A percentile compares a stretch with the other conserved stretches of the same genome.
phyloP scores from a whole-genome alignment of 768 basidiomycete genomes.

The Cystofilobasidium ferigula region DNA sequence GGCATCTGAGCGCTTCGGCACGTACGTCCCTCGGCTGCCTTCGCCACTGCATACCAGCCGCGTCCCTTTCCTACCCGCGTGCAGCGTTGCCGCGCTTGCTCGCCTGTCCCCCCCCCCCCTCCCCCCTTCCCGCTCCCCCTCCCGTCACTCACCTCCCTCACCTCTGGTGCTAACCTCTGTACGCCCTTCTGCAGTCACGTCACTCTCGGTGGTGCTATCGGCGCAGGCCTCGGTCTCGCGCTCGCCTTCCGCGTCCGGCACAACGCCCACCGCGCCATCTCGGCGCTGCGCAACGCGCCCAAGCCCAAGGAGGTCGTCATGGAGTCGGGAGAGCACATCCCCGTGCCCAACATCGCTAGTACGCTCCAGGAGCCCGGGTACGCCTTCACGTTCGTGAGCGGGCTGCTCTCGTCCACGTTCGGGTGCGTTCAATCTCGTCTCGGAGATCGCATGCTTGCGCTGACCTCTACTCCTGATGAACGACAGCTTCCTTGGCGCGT shows the following conservation, averaged over 20 bases:
- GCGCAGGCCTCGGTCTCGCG: not conserved
- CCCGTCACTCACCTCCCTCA: too few relatives aligned
- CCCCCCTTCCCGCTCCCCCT: too few relatives aligned
- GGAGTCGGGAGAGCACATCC: constrained; percentile 1
- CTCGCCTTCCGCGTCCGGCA: not conserved
- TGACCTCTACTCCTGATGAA: too few relatives aligned
- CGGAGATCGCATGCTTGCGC: too few relatives aligned
- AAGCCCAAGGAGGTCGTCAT: constrained; percentile 4
- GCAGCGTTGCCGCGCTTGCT: too few relatives aligned
- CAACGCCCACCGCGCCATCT: not conserved
- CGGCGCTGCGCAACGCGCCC: not conserved
- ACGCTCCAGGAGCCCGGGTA: not conserved
- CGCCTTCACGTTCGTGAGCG: not conserved
- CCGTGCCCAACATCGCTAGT: not conserved
- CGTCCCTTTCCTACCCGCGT: too few relatives aligned
- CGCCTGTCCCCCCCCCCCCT: too few relatives aligned
- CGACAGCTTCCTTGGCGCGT: not conserved
- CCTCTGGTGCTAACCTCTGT: not conserved
- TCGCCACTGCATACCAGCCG: too few relatives aligned
- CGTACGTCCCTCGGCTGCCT: not conserved
- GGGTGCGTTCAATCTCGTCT: not conserved
- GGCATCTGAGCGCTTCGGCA: not conserved
- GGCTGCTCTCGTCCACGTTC: not conserved
- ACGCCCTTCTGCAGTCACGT: not conserved
- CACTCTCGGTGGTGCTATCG: not conserved